Percentiles rank a stretch among this genome's conserved stretches.
phyloP scores from a whole-genome alignment of 331 rosid species.

The Dryas integrifolia region DNA sequence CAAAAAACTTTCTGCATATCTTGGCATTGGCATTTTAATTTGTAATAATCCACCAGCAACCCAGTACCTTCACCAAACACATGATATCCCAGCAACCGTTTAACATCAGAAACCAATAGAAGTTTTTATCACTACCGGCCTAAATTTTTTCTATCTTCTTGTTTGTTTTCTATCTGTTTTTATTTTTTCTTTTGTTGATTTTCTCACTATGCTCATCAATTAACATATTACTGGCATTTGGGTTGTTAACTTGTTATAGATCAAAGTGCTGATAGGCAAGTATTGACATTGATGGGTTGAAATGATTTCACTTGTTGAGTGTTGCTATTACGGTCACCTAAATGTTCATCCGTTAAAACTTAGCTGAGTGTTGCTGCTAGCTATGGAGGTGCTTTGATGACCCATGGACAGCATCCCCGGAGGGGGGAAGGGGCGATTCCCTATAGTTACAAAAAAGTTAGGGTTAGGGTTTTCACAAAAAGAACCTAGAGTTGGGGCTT shows the following conservation, averaged over 20 bases:
- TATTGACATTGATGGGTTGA: background rate
- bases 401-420: too few species aligned
- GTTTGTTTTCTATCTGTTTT: background rate
- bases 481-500: background rate
- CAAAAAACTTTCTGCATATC: background rate
- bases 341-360: background rate
- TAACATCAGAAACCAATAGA: background rate
- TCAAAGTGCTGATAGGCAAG: background rate
- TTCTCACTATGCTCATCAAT: background rate
- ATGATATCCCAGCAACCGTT: background rate
- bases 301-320: background rate
- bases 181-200: background rate
- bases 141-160: background rate
- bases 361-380: too few species aligned
- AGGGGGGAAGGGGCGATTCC: too few species aligned
- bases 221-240: background rate
- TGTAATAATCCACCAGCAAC: background rate
- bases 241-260: background rate
- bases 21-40: background rate
- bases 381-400: too few species aligned
- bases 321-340: background rate
- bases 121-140: background rate
- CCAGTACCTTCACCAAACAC: conserved; percentile 3
- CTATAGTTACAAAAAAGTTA: too few species aligned
- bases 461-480: too few species aligned